phyloP scores from a whole-genome alignment of 2,329 filamentous ascomycete species.

The Penicillium brevicompactum region DNA sequence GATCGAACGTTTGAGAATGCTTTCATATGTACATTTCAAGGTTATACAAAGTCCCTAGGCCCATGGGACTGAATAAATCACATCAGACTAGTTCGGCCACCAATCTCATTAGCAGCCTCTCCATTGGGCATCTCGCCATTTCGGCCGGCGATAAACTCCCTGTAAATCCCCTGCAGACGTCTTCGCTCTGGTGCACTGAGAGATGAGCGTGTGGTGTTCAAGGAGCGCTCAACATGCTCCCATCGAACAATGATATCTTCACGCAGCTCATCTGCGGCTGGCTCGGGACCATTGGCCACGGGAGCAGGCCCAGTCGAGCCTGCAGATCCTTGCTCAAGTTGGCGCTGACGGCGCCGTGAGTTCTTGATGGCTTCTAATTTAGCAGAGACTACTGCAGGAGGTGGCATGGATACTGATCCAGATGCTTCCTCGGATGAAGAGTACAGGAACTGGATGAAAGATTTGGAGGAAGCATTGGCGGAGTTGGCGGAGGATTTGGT shows the following conservation, averaged over 20 bases:
- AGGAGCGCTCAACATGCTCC: slow-evolving; percentile 77
- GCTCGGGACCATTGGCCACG: slow-evolving; percentile 26
- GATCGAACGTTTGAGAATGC: background rate
- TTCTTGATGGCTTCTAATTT: slow-evolving; percentile 80
- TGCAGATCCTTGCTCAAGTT: slow-evolving; percentile 45
- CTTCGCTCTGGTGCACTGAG: slow-evolving; percentile 77
- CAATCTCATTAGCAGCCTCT: slow-evolving; percentile 87
- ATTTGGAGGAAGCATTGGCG: slow-evolving; percentile 38
- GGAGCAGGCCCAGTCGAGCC: slow-evolving; percentile 10
- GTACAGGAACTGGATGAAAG: slow-evolving; percentile 82
- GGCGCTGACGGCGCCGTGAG: slow-evolving; percentile 65
- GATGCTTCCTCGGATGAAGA: slow-evolving; percentile 59
- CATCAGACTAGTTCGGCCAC: slow-evolving; percentile 92
- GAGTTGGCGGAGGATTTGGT: slow-evolving; percentile 33
- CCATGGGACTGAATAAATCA: slow-evolving; percentile 41
- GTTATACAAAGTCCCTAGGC: slow-evolving; percentile 7
- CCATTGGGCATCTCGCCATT: slow-evolving; percentile 96
- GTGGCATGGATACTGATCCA: slow-evolving; percentile 63
- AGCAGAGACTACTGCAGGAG: slow-evolving; percentile 76
- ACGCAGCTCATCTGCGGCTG: slow-evolving; percentile 34
- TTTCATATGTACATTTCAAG: slow-evolving; percentile 20
- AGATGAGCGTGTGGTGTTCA: slow-evolving; percentile 76
- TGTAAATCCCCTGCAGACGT: slow-evolving; percentile 78
- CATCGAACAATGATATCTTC: slow-evolving; percentile 81
- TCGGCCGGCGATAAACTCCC: slow-evolving; percentile 87